These are phyloP conservation scores for Sarocladiaceae sp. DNA, from an alignment of 2,329 filamentous ascomycete genomes.

Conservation along the genomic window DNA sequence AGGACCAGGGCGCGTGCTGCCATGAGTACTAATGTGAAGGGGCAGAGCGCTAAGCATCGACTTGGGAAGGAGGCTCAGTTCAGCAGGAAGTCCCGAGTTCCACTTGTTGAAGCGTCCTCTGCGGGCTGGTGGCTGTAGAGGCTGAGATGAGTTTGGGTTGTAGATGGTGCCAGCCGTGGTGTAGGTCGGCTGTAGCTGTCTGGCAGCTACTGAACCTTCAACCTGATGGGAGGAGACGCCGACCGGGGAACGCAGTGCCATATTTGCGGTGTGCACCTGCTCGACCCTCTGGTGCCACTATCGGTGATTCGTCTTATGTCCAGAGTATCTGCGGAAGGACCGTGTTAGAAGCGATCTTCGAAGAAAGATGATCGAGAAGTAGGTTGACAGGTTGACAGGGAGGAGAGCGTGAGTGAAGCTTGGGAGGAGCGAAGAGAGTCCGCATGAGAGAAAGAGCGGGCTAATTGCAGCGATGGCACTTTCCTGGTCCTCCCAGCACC, in stretches of 20 bases:
- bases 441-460: background rate
- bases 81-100: conserved; percentile 21
- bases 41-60: conserved; percentile 28
- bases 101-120: conserved; percentile 42
- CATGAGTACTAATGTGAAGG: conserved; percentile 21
- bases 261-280: conserved; percentile 21
- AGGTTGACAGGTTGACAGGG: conserved; percentile 1
- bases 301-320: conserved; percentile 3
- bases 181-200: conserved; percentile 38
- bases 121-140: conserved; percentile 45
- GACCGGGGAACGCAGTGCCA: conserved; percentile 1
- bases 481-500: background rate
- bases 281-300: conserved; percentile 12
- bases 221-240: conserved; percentile 17
- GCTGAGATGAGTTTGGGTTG: conserved; percentile 37
- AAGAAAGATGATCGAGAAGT: conserved; percentile 8
- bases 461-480: background rate
- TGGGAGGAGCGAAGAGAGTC: background rate
- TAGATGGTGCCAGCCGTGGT: conserved; percentile 53
- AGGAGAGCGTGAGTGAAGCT: conserved; percentile 7
- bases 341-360: conserved; percentile 19
- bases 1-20: conserved; percentile 16
- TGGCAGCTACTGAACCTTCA: conserved; percentile 13
- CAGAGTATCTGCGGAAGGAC: conserved; percentile 22
- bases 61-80: conserved; percentile 30